Conservation (phyloP, 495 filamentous ascomycete genomes). For the Penicillium pancosmium region DNA sequence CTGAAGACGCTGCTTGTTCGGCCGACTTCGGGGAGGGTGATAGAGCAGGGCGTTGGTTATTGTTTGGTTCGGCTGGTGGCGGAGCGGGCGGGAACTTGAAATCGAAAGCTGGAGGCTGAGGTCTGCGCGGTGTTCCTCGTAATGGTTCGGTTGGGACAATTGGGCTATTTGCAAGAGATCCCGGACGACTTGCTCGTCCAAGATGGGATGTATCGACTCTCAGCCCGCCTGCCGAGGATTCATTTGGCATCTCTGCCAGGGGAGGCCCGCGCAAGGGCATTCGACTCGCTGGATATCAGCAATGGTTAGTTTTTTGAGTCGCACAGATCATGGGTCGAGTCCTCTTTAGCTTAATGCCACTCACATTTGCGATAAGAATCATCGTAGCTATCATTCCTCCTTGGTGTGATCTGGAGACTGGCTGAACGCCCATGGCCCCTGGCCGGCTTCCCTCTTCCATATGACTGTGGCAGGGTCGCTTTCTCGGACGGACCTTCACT, state of each 20-base stretch:
- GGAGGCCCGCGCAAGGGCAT: constrained; percentile 31
- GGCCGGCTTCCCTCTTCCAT: constrained; percentile 42
- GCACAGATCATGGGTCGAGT: neutral
- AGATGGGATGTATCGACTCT: constrained; percentile 37
- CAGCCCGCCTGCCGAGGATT: constrained; percentile 25
- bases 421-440: constrained; percentile 78
- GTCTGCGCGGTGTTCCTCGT: constrained; percentile 38
- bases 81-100: constrained; percentile 68
- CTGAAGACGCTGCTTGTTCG: constrained; percentile 18
- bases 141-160: constrained; percentile 27
- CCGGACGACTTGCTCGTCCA: constrained; percentile 27
- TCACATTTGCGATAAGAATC: constrained; percentile 48
- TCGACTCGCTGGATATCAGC: constrained; percentile 28
- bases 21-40: constrained; percentile 34
- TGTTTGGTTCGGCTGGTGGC: constrained; percentile 35
- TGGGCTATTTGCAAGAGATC: constrained; percentile 33
- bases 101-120: constrained; percentile 52
- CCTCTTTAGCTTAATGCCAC: neutral
- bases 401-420: constrained; percentile 77
- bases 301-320: neutral
- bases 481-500: constrained; percentile 55
- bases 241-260: constrained; percentile 33
- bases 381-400: constrained; percentile 50
- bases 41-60: constrained; percentile 38
- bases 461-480: constrained; percentile 38